Evolutionary conservation across 2,329 filamentous ascomycete species (phyloP), one percentile per base, ranked within the genome.

Genomic region (Sphaerostilbella broomeana): DNA sequence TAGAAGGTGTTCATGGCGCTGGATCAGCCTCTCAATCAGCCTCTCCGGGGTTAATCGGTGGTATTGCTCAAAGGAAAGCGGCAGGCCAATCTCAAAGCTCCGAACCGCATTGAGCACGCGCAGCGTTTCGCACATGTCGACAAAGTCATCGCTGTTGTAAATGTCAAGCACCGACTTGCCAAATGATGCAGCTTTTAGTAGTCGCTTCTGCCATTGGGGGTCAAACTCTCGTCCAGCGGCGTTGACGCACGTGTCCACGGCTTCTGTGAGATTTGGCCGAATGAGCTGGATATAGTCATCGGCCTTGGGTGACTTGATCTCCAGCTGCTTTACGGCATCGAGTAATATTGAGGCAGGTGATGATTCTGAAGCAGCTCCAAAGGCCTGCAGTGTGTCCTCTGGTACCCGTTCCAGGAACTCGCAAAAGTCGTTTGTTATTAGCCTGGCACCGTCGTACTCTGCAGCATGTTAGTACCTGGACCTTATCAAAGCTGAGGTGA

Each of bases 221-320:
- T 81, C 86, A 58, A 88, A 95, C 60, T 98, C 92, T 44, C 94
- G 82, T 2, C 90, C 92, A 6, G 92, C 88, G 25, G 92, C 92
- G 58, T 86, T 87, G 45, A 98, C 85, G 57, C 92, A 98, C 0
- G 81, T 84, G 59, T 95, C 89, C 1, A 98, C 90, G 2, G 92
- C 92, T 57, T 95, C 89, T 2, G 87, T 87, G 3, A 98, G 74
- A 51, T 83, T 88, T 0, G 85, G 73, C 29, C 87, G 77, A 52
- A 98, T 98, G 2, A 95, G 75, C 56, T 97, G 92, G 41, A 98
- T 95, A 49, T 95, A 90, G 54, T 98, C 92, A 54, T 98, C 92
- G 6, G 92, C 92, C 61, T 95, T 97, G 2, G 92, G 90, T 0
- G 90, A 97, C 57, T 95, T 88, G 47, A 86, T 80, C 52, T 97